Evolutionary conservation across 306 rosid genomes (phyloP).

Genomic region (Medicago arabica): DNA sequence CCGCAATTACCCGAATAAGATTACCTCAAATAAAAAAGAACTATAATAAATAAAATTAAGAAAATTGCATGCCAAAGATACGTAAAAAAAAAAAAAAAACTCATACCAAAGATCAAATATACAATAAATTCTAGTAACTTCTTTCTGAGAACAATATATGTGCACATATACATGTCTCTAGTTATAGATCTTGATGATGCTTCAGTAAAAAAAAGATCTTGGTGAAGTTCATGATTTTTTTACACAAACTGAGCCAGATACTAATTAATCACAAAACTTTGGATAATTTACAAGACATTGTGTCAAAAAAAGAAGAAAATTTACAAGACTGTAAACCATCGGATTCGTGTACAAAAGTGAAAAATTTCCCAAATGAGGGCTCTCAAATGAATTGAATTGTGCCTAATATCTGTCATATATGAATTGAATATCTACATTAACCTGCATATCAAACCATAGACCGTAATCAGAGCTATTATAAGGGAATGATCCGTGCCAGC

Average conservation of each 20-base stretch:
- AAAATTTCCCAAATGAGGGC: not conserved
- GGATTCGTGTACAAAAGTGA: not conserved
- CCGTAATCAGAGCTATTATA: constrained; percentile 65
- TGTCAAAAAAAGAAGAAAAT: not conserved
- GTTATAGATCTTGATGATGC: not conserved
- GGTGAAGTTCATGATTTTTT: not conserved
- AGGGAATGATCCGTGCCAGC: constrained; percentile 62
- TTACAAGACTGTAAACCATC: not conserved
- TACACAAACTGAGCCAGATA: not conserved
- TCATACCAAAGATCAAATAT: not conserved
- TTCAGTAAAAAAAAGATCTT: not conserved
- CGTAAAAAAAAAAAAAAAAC: too few species aligned
- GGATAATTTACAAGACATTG: not conserved
- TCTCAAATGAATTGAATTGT: constrained; percentile 13
- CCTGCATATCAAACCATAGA: constrained; percentile 69
- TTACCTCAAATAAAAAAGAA: too few species aligned
- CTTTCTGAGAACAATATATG: not conserved
- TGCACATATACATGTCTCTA: not conserved
- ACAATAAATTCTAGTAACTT: not conserved
- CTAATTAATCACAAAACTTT: constrained; percentile 1
- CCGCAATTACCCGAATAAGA: too few species aligned
- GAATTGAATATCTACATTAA: constrained; percentile 47
- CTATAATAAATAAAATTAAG: too few species aligned
- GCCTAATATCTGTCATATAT: not conserved
- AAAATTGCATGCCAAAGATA: too few species aligned